Evolutionary conservation across 257 asterid genomes (phyloP).

Genomic region (Buddleja alternifolia): DNA sequence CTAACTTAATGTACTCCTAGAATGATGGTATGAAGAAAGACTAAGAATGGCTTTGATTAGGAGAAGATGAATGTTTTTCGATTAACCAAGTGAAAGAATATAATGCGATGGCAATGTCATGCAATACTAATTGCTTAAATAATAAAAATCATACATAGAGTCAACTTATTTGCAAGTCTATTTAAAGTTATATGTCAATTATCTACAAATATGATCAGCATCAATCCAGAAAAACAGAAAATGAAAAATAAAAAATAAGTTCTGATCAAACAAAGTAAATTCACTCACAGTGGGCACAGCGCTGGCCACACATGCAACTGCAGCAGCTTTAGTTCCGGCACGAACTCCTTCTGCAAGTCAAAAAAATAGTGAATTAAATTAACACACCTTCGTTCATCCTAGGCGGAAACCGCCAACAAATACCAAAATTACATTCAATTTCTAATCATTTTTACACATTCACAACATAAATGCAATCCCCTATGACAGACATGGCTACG

Average conservation of each 20-base stretch:
- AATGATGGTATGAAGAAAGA: too few relatives aligned
- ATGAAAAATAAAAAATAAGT: not conserved
- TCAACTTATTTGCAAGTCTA: not conserved
- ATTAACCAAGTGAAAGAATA: too few relatives aligned
- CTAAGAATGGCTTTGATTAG: too few relatives aligned
- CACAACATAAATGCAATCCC: not conserved
- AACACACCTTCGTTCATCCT: not conserved
- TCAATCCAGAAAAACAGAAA: slow-evolving; percentile 1
- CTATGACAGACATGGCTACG: too few relatives aligned
- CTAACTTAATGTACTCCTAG: too few relatives aligned
- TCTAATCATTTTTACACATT: not conserved
- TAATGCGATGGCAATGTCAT: too few relatives aligned
- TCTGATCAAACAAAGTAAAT: slow-evolving; percentile 4
- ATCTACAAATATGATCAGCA: slow-evolving; percentile 1
- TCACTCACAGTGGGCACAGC: slow-evolving; percentile 66
- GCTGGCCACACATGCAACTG: slow-evolving; percentile 62
- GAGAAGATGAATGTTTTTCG: too few relatives aligned
- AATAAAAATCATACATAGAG: too few relatives aligned
- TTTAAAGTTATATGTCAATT: not conserved
- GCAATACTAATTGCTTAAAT: too few relatives aligned
- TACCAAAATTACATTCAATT: slow-evolving; percentile 7
- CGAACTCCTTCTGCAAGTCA: slow-evolving; percentile 63
- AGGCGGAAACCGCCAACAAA: not conserved
- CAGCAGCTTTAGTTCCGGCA: slow-evolving; percentile 74
- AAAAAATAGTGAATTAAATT: not conserved